Conservation (phyloP, 2,329 filamentous ascomycete genomes). For the Dichotomopilus funicola region DNA sequence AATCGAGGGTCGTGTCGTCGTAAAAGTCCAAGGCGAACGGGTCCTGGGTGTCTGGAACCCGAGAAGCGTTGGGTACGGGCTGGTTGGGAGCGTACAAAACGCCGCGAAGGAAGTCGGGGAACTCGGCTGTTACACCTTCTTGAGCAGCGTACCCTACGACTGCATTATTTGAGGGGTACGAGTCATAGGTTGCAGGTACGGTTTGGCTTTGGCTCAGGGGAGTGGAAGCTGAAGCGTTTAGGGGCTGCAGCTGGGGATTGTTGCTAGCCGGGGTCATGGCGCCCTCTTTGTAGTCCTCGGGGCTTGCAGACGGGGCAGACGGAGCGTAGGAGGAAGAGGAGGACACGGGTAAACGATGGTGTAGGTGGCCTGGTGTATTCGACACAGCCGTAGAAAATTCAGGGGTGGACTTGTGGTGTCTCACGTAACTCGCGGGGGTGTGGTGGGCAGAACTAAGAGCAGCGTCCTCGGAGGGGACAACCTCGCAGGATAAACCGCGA, state of each 20-base stretch:
- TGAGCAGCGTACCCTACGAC: conserved; percentile 14
- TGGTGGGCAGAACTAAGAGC: conserved; percentile 39
- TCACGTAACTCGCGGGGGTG: conserved; percentile 33
- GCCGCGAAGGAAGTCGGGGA: conserved; percentile 46
- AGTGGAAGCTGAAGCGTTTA: conserved; percentile 32
- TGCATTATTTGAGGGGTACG: too few relatives aligned
- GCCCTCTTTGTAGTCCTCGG: conserved; percentile 23
- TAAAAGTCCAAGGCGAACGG: conserved; percentile 45
- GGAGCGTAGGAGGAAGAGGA: neutral
- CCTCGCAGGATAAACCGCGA: conserved; percentile 42
- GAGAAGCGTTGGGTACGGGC: conserved; percentile 30
- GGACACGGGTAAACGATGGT: neutral
- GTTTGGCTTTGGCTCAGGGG: conserved; percentile 4
- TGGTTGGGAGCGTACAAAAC: conserved; percentile 40
- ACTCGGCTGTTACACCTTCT: conserved; percentile 34
- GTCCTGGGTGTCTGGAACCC: conserved; percentile 35
- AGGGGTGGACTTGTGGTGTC: conserved; percentile 12
- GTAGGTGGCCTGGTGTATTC: conserved; percentile 1
- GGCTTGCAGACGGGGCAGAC: conserved; percentile 1
- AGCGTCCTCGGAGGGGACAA: conserved; percentile 33
- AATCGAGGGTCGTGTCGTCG: conserved; percentile 42
- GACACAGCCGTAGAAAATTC: conserved; percentile 13
- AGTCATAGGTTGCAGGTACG: too few relatives aligned
- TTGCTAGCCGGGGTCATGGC: conserved; percentile 23
- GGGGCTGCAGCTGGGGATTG: conserved; percentile 19